phyloP scores from a whole-genome alignment of 2,329 filamentous ascomycete species.

The Colletotrichum musae region DNA sequence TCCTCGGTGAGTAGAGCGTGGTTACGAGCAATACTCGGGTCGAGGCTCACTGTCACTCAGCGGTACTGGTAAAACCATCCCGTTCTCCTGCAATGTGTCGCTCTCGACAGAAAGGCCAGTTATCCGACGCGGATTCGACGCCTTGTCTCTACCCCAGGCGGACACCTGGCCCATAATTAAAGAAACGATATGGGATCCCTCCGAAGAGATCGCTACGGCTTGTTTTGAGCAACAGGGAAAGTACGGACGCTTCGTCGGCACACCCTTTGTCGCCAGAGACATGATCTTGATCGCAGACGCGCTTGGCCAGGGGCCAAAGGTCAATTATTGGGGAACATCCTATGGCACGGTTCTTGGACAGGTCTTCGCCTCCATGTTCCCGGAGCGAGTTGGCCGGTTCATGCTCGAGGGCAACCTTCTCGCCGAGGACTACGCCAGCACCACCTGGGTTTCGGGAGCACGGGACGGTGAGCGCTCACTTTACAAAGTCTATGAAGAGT shows the following conservation, averaged over 20 bases:
- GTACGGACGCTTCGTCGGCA: conserved; percentile 55
- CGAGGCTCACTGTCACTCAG: conserved; percentile 25
- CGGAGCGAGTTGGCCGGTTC: conserved; percentile 47
- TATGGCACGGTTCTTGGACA: conserved; percentile 57
- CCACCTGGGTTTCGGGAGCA: conserved; percentile 6
- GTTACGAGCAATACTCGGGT: neutral
- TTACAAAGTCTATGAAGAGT: conserved; percentile 12
- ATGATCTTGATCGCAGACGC: conserved; percentile 61
- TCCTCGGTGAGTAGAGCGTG: conserved; percentile 43
- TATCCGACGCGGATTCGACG: conserved; percentile 1
- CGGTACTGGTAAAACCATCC: conserved; percentile 46
- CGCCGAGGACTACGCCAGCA: conserved; percentile 19
- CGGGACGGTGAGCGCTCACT: conserved; percentile 10
- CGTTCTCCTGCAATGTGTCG: conserved; percentile 45
- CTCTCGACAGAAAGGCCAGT: neutral
- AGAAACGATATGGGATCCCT: neutral
- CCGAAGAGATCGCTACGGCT: conserved; percentile 30
- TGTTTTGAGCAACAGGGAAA: conserved; percentile 45
- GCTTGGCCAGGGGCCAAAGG: conserved; percentile 54
- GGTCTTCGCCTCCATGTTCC: conserved; percentile 58
- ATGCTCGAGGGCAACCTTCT: conserved; percentile 47
- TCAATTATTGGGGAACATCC: conserved; percentile 57
- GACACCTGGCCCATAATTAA: conserved; percentile 44
- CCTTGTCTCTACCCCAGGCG: conserved; percentile 31
- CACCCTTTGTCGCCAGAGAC: conserved; percentile 60